Evolutionary conservation across 768 basidiomycete species (phyloP).

Genomic region (Phlebiopsis gigantea): DNA sequence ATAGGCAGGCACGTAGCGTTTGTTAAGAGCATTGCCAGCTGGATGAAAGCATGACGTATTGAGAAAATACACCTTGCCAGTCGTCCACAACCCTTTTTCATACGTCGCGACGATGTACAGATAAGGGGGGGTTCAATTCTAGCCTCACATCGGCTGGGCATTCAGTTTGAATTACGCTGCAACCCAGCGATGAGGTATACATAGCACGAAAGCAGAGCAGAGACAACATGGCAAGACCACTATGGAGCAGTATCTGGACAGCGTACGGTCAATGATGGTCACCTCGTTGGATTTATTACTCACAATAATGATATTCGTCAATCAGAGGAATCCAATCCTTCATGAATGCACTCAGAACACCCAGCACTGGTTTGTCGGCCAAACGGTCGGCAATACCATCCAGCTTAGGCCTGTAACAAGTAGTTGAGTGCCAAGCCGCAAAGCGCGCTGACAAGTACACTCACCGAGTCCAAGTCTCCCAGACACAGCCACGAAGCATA

Average conservation of each 20-base stretch:
- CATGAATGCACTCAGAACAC: constrained; percentile 63
- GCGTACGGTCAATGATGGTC: not conserved
- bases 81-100: too few relatives aligned
- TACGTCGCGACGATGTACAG: too few relatives aligned
- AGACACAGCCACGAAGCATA: constrained; percentile 79
- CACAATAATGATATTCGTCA: constrained; percentile 89
- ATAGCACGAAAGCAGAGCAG: not conserved
- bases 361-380: constrained; percentile 55
- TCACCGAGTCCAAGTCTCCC: constrained; percentile 74
- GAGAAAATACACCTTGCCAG: too few relatives aligned
- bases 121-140: too few relatives aligned
- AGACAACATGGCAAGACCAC: constrained; percentile 8
- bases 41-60: too few relatives aligned
- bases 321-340: constrained; percentile 88
- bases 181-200: not conserved
- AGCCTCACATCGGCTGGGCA: too few relatives aligned
- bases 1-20: too few relatives aligned
- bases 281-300: constrained; percentile 24
- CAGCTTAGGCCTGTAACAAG: constrained; percentile 60
- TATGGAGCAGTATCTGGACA: constrained; percentile 40
- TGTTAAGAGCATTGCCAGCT: too few relatives aligned
- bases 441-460: constrained; percentile 1
- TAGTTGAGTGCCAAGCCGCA: not conserved
- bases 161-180: not conserved
- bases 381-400: constrained; percentile 54